Conservation (phyloP, 352 stramenopile species). For the Phytophthora cajani region DNA sequence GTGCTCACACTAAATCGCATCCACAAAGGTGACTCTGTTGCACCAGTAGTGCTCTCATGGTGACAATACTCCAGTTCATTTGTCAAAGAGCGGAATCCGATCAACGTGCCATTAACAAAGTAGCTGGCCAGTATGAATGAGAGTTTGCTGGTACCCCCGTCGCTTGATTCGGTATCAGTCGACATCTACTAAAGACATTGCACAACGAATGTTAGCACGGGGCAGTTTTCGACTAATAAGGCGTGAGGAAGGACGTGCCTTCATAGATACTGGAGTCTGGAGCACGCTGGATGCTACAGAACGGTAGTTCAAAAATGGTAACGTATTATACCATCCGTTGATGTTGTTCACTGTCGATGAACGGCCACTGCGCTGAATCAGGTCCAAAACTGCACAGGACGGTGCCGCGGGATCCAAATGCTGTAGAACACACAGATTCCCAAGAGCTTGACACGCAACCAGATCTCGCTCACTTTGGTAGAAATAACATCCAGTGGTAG, state of each 20-base stretch:
- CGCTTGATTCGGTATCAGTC: conserved; percentile 63
- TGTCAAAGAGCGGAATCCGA: conserved; percentile 67
- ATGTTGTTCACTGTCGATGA: conserved; percentile 53
- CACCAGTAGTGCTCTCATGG: conserved; percentile 14
- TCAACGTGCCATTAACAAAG: conserved; percentile 88
- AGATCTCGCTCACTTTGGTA: conserved; percentile 75
- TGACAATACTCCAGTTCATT: conserved; percentile 88
- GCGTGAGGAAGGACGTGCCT: conserved; percentile 32
- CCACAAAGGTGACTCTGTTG: conserved; percentile 58
- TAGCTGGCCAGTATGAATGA: conserved; percentile 90
- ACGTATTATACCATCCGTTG: conserved; percentile 70
- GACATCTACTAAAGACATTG: conserved; percentile 65
- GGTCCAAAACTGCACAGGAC: conserved; percentile 80
- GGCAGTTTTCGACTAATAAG: not conserved
- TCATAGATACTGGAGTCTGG: conserved; percentile 77
- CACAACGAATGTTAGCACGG: not conserved
- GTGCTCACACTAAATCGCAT: conserved; percentile 80
- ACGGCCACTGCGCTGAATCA: conserved; percentile 70
- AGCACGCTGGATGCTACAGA: conserved; percentile 64
- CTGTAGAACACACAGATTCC: conserved; percentile 94
- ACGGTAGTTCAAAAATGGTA: conserved; percentile 92
- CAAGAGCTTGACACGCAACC: conserved; percentile 87
- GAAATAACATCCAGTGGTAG: conserved; percentile 88
- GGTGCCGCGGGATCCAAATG: conserved; percentile 73
- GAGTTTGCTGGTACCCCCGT: conserved; percentile 67